phyloP scores from a whole-genome alignment of 176 grass and related monocot species.

The Tillandsia leiboldiana region DNA sequence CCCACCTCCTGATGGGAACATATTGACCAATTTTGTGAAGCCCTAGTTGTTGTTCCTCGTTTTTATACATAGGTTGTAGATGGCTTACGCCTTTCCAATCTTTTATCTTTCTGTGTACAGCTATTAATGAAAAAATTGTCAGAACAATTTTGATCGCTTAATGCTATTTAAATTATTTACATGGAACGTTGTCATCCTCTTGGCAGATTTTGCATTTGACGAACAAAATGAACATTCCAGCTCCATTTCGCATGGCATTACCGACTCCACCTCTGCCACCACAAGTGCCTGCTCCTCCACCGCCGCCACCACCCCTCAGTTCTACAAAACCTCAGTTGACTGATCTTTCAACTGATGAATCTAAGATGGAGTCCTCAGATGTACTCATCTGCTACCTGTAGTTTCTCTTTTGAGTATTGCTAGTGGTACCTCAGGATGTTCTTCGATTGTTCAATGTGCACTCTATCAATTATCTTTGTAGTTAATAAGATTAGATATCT shows the following conservation, averaged over 20 bases:
- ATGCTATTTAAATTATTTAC: not conserved
- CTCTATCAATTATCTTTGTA: too few species aligned
- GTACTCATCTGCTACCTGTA: conserved; percentile 25
- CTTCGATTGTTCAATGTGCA: too few species aligned
- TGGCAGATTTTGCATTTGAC: conserved; percentile 86
- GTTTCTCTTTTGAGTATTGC: not conserved
- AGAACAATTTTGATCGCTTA: not conserved
- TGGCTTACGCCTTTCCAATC: conserved; percentile 13
- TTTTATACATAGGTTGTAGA: conserved; percentile 77
- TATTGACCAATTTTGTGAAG: conserved; percentile 90
- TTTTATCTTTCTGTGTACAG: not conserved
- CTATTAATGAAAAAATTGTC: not conserved
- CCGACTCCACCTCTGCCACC: conserved; percentile 74
- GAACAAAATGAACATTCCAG: conserved; percentile 98
- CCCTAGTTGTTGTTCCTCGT: conserved; percentile 71
- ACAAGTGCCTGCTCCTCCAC: conserved; percentile 38
- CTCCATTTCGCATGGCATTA: conserved; percentile 94
- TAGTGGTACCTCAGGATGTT: too few species aligned
- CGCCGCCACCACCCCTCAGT: conserved; percentile 31
- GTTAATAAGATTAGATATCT: too few species aligned
- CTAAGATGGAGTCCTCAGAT: conserved; percentile 96
- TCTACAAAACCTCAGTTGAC: conserved; percentile 25
- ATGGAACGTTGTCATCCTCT: not conserved
- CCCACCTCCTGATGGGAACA: conserved; percentile 85
- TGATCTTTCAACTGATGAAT: conserved; percentile 81